phyloP scores from a whole-genome alignment of 176 grass and related monocot genomes.

The Canna indica region DNA sequence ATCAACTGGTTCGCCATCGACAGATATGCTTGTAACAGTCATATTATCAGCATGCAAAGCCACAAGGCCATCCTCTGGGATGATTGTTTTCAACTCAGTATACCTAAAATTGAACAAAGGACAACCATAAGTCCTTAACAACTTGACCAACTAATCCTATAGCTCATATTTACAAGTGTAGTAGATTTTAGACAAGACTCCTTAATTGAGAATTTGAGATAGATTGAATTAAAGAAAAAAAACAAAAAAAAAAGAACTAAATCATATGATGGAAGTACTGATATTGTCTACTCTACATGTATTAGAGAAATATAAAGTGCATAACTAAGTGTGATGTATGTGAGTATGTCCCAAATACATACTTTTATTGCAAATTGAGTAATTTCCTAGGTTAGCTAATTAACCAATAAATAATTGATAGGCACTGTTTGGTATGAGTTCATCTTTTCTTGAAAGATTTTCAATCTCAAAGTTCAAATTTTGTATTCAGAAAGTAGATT shows the following conservation, averaged over 20 bases:
- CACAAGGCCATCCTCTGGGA: conserved; percentile 56
- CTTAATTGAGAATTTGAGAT: background rate
- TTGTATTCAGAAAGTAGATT: no score
- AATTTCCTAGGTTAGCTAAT: no score
- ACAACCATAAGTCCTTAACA: background rate
- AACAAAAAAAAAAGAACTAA: background rate
- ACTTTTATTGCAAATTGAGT: no score
- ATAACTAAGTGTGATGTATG: background rate
- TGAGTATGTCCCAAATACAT: no score
- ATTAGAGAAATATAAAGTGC: background rate
- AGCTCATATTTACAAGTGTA: background rate
- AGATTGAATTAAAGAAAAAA: background rate
- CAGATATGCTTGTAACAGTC: conserved; percentile 59
- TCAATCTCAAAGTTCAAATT: no score
- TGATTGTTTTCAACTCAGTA: conserved; percentile 67
- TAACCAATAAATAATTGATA: no score
- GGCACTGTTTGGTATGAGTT: no score
- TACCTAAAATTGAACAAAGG: conserved; percentile 45
- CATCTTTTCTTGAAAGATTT: no score
- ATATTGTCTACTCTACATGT: background rate
- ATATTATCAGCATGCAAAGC: conserved; percentile 79
- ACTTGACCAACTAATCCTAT: background rate
- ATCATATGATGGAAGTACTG: background rate
- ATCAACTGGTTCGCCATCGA: conserved; percentile 63
- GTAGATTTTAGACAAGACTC: background rate